phyloP scores from a whole-genome alignment of 768 basidiomycete genomes.

The Amanita rubescens region DNA sequence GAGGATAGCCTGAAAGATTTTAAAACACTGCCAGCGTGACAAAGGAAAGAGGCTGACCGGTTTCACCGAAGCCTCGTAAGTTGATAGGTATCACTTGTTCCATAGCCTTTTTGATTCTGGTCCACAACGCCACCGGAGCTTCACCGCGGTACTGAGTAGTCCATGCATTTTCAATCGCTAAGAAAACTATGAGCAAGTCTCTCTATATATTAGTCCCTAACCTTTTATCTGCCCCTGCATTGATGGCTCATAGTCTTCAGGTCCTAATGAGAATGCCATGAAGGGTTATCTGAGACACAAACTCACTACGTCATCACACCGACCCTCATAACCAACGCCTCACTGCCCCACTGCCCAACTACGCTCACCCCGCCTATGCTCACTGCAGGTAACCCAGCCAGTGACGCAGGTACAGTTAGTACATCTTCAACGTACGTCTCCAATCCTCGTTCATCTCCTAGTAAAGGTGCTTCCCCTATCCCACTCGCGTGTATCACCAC shows the following conservation, averaged over 20 bases:
- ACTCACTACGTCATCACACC: too few relatives aligned
- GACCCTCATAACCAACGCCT: constrained; percentile 20
- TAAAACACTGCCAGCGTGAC: not conserved
- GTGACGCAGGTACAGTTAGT: constrained; percentile 84
- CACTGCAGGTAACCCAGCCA: constrained; percentile 83
- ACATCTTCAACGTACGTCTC: constrained; percentile 84
- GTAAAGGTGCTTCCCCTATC: constrained; percentile 72
- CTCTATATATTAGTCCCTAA: not conserved
- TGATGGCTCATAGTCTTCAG: too few relatives aligned
- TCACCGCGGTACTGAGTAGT: not conserved
- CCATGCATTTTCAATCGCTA: constrained; percentile 2
- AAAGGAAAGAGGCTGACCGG: not conserved
- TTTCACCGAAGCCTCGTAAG: not conserved
- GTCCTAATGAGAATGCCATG: too few relatives aligned
- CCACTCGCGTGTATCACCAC: constrained; percentile 83
- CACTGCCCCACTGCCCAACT: constrained; percentile 79
- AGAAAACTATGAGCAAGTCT: constrained; percentile 1
- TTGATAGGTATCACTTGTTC: constrained; percentile 4
- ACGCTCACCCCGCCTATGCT: constrained; percentile 63
- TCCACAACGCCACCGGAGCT: not conserved
- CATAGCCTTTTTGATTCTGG: not conserved
- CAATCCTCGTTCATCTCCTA: constrained; percentile 28
- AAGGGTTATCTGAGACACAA: too few relatives aligned
- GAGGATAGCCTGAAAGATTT: constrained; percentile 4
- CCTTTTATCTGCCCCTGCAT: not conserved